Evolutionary conservation across 139 green algal species (phyloP), one percentile per base, ranked within the genome.

Genomic region (Marvania coccoides): DNA sequence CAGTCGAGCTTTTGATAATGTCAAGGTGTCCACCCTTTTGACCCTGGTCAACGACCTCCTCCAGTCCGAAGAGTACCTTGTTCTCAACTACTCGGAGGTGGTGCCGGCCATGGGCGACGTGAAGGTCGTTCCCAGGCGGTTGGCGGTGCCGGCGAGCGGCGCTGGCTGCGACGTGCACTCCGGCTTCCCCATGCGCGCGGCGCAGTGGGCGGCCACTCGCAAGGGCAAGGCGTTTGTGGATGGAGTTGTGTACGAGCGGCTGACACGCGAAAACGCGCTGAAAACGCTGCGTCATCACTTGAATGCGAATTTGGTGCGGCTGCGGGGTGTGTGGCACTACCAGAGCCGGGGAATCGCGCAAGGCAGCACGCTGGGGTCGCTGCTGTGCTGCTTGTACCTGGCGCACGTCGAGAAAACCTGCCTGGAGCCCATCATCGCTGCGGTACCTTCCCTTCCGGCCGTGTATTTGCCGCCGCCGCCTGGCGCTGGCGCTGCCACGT

Each of bases 371-470:
- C 79, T 91, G 2, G 93, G 83, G 26, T 83, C 82, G 8, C 75
- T 97, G 46, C 82, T 97, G 29, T 97, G 91, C 79, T 84, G 70
- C 65, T 60, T 97, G 24, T 97, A 94, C 83, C 87, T 97, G 39
- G 91, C 75, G 2, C 65, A 92, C 54, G 29, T 96, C 53, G 91
- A 97, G 79, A 33, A 26, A 8, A 28, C 34, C 2, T 69, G 85
- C 53, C 74, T 95, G 63, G 69, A 70, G 15, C 73, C 72, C 0
- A 67, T 94, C 8, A 56, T 94, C 47, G 74, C 78, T 15, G 5
- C 47, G 47, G 10, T n/a, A n/a, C n/a, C n/a, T n/a, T n/a, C n/a
- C n/a, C n/a, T n/a, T n/a, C n/a, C n/a, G n/a, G n/a, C n/a, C n/a
- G n/a, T n/a, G n/a, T n/a, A n/a, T n/a, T n/a, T 2, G n/a, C 47